Conservation (phyloP, 768 basidiomycete genomes). For the Suillus spraguei region DNA sequence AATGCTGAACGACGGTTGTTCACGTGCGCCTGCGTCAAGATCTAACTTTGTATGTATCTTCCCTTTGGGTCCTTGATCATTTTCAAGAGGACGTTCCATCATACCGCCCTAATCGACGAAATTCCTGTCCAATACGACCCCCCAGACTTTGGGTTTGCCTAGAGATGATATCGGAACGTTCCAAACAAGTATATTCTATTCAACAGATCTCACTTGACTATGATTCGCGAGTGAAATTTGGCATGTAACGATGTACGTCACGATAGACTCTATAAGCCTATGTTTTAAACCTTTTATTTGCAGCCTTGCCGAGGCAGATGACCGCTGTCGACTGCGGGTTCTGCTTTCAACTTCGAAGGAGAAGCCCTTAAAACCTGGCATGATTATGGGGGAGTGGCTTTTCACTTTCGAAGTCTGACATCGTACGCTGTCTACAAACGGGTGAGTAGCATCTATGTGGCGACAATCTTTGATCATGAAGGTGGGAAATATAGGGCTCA, state of each 20-base stretch:
- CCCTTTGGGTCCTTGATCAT: not conserved
- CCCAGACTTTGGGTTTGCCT: not conserved
- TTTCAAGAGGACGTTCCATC: not conserved
- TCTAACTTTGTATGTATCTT: not conserved
- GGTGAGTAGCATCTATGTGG: not conserved
- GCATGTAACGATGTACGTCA: not conserved
- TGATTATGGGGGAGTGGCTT: not conserved
- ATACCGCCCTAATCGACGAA: not conserved
- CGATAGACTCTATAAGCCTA: not conserved
- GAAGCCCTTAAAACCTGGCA: not conserved
- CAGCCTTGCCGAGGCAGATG: not conserved
- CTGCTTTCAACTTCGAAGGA: not conserved
- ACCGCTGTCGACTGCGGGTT: not conserved
- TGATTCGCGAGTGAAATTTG: not conserved
- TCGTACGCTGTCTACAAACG: not conserved
- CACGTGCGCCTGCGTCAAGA: not conserved
- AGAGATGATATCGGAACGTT: not conserved
- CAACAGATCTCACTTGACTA: not conserved
- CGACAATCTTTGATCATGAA: not conserved
- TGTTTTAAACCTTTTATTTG: not conserved
- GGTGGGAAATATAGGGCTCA: not conserved
- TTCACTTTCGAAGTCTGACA: not conserved
- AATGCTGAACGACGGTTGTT: not conserved
- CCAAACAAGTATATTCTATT: not conserved
- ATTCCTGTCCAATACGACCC: too few relatives aligned